Evolutionary conservation across 257 asterid genomes (phyloP).

Genomic region (Salvia hispanica): DNA sequence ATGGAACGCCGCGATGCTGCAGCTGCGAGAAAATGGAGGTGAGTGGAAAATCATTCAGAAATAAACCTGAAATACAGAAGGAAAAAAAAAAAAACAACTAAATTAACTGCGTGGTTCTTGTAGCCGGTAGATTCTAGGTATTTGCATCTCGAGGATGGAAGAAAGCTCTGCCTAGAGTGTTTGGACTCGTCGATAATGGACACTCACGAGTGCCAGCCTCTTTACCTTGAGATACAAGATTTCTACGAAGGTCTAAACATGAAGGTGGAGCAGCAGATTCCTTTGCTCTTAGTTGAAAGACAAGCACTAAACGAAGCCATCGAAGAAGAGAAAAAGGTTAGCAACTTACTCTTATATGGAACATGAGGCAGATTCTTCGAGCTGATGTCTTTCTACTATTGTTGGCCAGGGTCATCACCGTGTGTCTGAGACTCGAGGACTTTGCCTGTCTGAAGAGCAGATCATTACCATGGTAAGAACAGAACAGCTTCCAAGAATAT

Average conservation of each 20-base stretch:
- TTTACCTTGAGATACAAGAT: slow-evolving; percentile 89
- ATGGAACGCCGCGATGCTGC: slow-evolving; percentile 85
- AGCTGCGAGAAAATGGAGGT: slow-evolving; percentile 98
- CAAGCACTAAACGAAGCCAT: slow-evolving; percentile 96
- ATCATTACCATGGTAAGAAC: slow-evolving; percentile 75
- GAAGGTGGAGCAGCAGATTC: slow-evolving; percentile 97
- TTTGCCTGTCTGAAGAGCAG: slow-evolving; percentile 95
- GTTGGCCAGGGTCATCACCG: slow-evolving; percentile 80
- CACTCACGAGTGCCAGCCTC: slow-evolving; percentile 94
- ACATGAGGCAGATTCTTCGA: no score
- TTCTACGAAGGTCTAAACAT: slow-evolving; percentile 91
- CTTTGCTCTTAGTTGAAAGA: slow-evolving; percentile 92
- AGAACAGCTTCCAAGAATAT: slow-evolving; percentile 6
- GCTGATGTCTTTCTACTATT: background rate
- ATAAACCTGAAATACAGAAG: no score
- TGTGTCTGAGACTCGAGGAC: slow-evolving; percentile 91
- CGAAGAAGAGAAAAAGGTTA: slow-evolving; percentile 90
- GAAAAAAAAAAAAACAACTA: no score
- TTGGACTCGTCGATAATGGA: slow-evolving; percentile 98
- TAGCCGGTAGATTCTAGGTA: slow-evolving; percentile 77
- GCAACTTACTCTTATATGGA: background rate
- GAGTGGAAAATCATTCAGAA: background rate
- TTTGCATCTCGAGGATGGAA: slow-evolving; percentile 85
- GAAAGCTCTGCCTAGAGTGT: slow-evolving; percentile 92
- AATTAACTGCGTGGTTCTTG: slow-evolving; percentile 6